A percentile compares a stretch with the other conserved stretches of the same genome.
These are phyloP conservation scores for Chrysosporium queenslandicum DNA, from an alignment of 2,329 filamentous ascomycete genomes.

Conservation along the genomic window DNA sequence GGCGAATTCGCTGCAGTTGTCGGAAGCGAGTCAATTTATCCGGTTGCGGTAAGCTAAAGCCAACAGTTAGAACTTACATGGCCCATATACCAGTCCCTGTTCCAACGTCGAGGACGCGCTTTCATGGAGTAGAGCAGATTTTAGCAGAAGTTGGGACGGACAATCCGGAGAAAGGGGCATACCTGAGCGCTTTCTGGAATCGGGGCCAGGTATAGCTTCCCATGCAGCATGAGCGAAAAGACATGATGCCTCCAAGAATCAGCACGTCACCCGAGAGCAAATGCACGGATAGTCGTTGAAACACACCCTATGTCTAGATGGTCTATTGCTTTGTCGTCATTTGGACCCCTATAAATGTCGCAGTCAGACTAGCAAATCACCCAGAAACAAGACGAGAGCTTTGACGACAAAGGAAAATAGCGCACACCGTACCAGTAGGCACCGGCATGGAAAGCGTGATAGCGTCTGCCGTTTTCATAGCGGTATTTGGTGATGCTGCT, in stretches of 20 bases:
- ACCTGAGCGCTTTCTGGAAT: constrained; percentile 25
- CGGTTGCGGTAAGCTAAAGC: not conserved
- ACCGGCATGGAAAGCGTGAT: constrained; percentile 13
- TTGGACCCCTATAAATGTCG: constrained; percentile 10
- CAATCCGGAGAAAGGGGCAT: not conserved
- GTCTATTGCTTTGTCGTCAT: constrained; percentile 16
- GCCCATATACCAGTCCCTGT: constrained; percentile 38
- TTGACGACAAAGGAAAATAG: not conserved
- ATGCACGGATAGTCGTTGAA: not conserved
- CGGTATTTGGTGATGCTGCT: constrained; percentile 15
- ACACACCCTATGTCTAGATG: constrained; percentile 27
- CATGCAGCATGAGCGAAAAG: constrained; percentile 38
- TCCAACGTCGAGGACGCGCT: constrained; percentile 41
- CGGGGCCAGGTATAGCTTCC: constrained; percentile 32
- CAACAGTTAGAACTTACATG: constrained; percentile 21
- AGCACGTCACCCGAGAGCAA: not conserved
- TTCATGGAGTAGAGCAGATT: not conserved
- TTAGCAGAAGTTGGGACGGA: constrained; percentile 15
- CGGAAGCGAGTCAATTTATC: not conserved
- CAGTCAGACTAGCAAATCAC: too few relatives aligned
- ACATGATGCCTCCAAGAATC: constrained; percentile 43
- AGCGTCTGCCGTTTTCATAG: constrained; percentile 13
- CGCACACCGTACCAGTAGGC: constrained; percentile 7
- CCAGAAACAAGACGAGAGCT: not conserved
- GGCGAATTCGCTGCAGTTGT: constrained; percentile 32